Percentiles rank a stretch among this genome's conserved stretches.
These are phyloP conservation scores for Fusarium heterosporum DNA, from an alignment of 2,329 filamentous ascomycete species.

Conservation along the genomic window DNA sequence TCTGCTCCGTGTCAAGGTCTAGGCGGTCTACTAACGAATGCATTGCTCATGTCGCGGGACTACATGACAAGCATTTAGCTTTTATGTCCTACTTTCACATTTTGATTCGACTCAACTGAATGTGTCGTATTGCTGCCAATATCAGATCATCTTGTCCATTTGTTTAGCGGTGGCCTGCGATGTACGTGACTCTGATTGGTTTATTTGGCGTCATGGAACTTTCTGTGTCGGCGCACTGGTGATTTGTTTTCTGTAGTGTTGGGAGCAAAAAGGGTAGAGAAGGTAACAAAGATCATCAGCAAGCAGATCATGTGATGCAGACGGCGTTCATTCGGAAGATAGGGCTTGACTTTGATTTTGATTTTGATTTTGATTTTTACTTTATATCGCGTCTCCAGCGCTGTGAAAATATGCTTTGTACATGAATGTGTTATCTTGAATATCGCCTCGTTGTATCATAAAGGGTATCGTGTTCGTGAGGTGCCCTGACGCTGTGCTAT, in stretches of 20 bases:
- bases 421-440: slow-evolving; percentile 10
- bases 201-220: not conserved
- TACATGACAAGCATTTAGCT: not conserved
- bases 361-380: slow-evolving; percentile 1
- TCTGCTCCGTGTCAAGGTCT: slow-evolving; percentile 71
- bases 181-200: not conserved
- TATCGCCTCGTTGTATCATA: slow-evolving; percentile 14
- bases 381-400: not conserved
- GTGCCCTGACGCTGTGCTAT: not conserved
- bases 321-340: slow-evolving; percentile 4
- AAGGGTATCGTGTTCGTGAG: slow-evolving; percentile 20
- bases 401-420: not conserved
- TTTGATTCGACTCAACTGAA: not conserved
- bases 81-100: not conserved
- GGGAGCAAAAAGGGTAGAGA: not conserved
- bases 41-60: not conserved
- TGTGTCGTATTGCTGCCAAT: not conserved
- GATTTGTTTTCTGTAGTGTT: not conserved
- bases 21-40: slow-evolving; percentile 3
- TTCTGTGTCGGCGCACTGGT: slow-evolving; percentile 7
- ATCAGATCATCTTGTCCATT: not conserved
- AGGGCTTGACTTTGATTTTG: slow-evolving; percentile 1
- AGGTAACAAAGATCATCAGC: not conserved
- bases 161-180: not conserved
- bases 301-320: not conserved